phyloP scores from a whole-genome alignment of 1,284 basidiomycete species.

The Cyathus olla region DNA sequence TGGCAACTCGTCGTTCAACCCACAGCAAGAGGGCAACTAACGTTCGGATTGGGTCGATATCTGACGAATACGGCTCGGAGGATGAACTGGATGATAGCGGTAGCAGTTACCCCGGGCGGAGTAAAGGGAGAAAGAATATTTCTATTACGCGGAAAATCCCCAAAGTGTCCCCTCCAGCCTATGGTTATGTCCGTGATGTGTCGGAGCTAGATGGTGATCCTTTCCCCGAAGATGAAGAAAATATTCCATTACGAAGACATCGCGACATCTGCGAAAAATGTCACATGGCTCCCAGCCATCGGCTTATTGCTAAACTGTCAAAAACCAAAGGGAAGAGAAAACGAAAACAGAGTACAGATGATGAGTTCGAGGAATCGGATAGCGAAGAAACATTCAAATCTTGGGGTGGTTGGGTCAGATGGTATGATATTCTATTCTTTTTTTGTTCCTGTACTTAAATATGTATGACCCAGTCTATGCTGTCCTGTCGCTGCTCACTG shows the following conservation, averaged over 20 bases:
- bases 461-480: constrained; percentile 61
- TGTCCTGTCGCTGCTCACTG: constrained; percentile 86
- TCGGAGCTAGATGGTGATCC: constrained; percentile 68
- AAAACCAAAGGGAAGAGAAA: constrained; percentile 56
- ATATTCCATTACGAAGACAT: constrained; percentile 66
- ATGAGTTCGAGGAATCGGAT: constrained; percentile 63
- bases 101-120: constrained; percentile 20
- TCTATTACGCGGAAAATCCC: constrained; percentile 27
- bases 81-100: constrained; percentile 45
- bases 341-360: constrained; percentile 50
- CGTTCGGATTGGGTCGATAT: constrained; percentile 42
- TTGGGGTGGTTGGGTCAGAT: constrained; percentile 89
- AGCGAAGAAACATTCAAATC: constrained; percentile 64
- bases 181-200: constrained; percentile 73
- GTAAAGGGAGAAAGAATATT: too few relatives aligned
- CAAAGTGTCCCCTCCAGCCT: constrained; percentile 65
- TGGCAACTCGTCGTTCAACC: constrained; percentile 44
- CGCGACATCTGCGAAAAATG: constrained; percentile 80
- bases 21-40: constrained; percentile 49
- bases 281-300: constrained; percentile 66
- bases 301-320: constrained; percentile 51
- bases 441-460: constrained; percentile 7
- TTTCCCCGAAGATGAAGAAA: constrained; percentile 68
- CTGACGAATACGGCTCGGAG: constrained; percentile 16
- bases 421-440: constrained; percentile 58